phyloP scores from a whole-genome alignment of 2,329 filamentous ascomycete genomes.

The Fusarium metavorans region DNA sequence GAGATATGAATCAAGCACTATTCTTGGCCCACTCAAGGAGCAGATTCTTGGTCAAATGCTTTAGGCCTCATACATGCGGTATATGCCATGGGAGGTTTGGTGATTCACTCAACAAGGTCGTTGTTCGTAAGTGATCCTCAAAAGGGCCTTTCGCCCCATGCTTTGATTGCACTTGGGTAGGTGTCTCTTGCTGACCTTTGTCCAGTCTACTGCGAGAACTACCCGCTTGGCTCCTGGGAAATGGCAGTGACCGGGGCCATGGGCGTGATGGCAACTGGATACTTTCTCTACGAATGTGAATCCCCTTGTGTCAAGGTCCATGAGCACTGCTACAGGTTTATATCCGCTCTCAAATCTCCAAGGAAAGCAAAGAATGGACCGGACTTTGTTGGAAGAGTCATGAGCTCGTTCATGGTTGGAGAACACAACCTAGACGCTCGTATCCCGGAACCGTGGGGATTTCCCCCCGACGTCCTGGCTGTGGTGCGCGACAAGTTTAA shows the following conservation, averaged over 20 bases:
- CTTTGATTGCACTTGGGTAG: no score
- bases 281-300: not conserved
- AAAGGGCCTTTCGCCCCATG: not conserved
- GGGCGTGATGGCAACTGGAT: not conserved
- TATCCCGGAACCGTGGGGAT: not conserved
- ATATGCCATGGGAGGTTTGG: not conserved
- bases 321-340: not conserved
- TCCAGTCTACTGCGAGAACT: not conserved
- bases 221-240: not conserved
- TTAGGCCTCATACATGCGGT: not conserved
- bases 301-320: not conserved
- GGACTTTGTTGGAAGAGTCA: not conserved
- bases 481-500: not conserved
- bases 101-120: not conserved
- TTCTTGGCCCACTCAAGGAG: no score
- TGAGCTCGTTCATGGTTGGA: not conserved
- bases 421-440: not conserved
- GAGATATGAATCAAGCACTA: not conserved
- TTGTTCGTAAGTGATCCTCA: not conserved
- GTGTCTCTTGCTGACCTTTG: not conserved
- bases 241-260: not conserved
- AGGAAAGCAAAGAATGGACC: not conserved
- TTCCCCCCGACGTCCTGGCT: not conserved
- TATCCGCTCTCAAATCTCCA: not conserved
- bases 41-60: not conserved